Base-by-base conservation (phyloP, 208 protist species). In the Balamuthia mandrillaris region DNA sequence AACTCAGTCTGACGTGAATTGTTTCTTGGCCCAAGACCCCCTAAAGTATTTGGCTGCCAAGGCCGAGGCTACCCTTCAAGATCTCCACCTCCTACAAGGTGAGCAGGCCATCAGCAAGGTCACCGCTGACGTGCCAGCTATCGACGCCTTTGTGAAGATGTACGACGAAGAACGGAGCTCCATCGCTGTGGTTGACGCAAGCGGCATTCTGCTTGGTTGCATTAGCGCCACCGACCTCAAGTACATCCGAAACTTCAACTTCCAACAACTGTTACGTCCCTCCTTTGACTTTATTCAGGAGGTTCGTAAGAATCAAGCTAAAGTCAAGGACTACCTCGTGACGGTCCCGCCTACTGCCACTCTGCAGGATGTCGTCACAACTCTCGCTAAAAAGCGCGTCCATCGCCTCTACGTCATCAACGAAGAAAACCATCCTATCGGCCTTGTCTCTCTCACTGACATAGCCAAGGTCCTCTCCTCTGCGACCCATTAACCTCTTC, bases 131-230 rank as follows among this genome's bases (percentile, higher is more conserved):
- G 63, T 52, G 7, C 16, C 16, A 24, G 54, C 74, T 52, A 63
- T 81, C 54, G 74, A 81, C 54, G 74, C 74, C 44, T 81, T 81
- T 41, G 24, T 81, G 2, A 81, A 31, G 27, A 81, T 81, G 74
- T 52, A 81, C 74, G 1, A 6, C 3, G 63, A 81, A 39, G 51
- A 41, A 21, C 74, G 58, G 18, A 81, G 74, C 74, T 45, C 47
- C 4, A 31, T 81, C 31, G 74, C 74, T 4, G 54, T 81, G 24
- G 74, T 81, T 2, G 74, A 81, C 21, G 49, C 3, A 5, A 16
- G 41, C 33, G 74, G 74, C 33, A 41, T 52, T n/a, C 63, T 63
- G 51, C 16, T 45, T 24, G 74, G 74, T 21, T 81, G 74, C 35
- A 24, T 81, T 1, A 81, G 74, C 54, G 74, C 74, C 6, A 81